Evolutionary conservation across 805 yeast genomes (phyloP), one percentile per base, ranked within the genome.

Genomic region (Saturnispora halmiae): DNA sequence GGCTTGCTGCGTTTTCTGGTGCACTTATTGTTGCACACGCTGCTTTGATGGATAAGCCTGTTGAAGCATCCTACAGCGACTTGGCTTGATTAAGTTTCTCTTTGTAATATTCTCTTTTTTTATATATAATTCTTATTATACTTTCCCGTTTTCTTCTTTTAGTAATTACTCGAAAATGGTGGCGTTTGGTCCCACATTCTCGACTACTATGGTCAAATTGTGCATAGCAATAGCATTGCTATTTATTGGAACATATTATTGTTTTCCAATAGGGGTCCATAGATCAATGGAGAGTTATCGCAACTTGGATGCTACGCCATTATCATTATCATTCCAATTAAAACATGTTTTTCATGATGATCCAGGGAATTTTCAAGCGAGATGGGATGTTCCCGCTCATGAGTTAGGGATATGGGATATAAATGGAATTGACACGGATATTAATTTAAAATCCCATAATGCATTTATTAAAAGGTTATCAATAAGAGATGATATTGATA

Each of bases 11-110:
- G 51, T 83, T 94, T 13, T 79, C 92, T 30, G 80, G 81, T 21
- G 80, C 80, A 36, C 60, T 82, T 28, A 83, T 90, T 31, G 65
- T 87, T 35, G 72, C 86, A 3, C 98, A 92, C 61, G 98, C 96
- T 34, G 69, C 88, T 3, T 67, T 90, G 47, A 70, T 92, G 75
- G 97, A 92, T 58, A 92, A 90, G 65, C 98, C 98, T 16, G 79
- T 88, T 46, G 97, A 92, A 65, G 79, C 90, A 29, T 88, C 90
- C 15, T 92, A 90, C 57, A 92, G 87, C 56, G 96, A 86, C 58
- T 51, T 52, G 35, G 72, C 67, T 39, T 67, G 37, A 47, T 10
- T n/a, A 6, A 21, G 15, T 26, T n/a, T 15, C 15, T 21, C 14
- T 24, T 30, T 31, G 30, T 30, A 30, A 15, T 21, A 28, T 18